A percentile compares a stretch with the other conserved stretches of the same genome.
phyloP scores from a whole-genome alignment of 148 eudicot species.

The Silene uniflora region DNA sequence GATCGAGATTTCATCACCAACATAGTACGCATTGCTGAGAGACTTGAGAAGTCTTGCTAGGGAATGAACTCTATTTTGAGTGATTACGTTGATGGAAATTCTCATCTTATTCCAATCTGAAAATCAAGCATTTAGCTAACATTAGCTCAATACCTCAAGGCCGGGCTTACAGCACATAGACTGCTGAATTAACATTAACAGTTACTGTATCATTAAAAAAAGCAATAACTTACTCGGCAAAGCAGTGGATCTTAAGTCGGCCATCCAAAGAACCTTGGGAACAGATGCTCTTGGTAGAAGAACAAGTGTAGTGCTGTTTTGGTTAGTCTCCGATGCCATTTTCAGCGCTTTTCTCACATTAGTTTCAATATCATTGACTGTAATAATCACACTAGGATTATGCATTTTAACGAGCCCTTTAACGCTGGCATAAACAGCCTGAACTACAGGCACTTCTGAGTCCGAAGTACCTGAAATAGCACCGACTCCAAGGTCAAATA shows the following conservation, averaged over 20 bases:
- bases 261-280: conserved; percentile 89
- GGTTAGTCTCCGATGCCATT: conserved; percentile 59
- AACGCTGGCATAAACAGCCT: conserved; percentile 77
- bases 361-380: conserved; percentile 59
- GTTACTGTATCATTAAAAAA: neutral
- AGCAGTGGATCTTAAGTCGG: conserved; percentile 81
- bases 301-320: conserved; percentile 49
- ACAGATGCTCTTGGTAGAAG: conserved; percentile 67
- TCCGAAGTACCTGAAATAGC: conserved; percentile 49
- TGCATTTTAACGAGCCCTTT: conserved; percentile 79
- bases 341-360: conserved; percentile 75
- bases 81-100: conserved; percentile 69
- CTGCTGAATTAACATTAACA: no score
- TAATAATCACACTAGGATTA: conserved; percentile 72
- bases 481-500: conserved; percentile 78
- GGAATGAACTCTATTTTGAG: conserved; percentile 73
- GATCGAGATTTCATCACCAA: conserved; percentile 79
- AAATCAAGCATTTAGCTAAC: neutral
- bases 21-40: conserved; percentile 61
- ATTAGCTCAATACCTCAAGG: neutral
- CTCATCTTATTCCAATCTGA: conserved; percentile 93
- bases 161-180: no score
- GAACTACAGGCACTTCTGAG: conserved; percentile 81
- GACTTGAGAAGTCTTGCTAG: conserved; percentile 73
- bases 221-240: conserved; percentile 59